Base-by-base conservation (phyloP, 148 eudicot species). In the Nyssa sinensis region DNA sequence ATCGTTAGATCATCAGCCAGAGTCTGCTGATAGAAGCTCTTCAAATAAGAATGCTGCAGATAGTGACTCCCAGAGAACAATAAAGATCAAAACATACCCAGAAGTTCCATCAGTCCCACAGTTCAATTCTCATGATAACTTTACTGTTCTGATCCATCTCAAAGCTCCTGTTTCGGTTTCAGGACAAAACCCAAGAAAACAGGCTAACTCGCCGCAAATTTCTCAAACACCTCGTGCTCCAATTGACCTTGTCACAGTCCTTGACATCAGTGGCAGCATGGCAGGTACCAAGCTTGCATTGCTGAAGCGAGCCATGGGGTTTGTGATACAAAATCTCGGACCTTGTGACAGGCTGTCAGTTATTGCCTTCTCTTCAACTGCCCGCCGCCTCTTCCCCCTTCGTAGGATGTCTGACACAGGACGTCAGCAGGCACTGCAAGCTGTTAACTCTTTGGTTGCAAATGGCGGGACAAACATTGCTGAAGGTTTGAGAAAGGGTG, bases 181-280 rank as follows among this genome's bases (percentile, higher is more conserved):
- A n/a, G 70, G 73, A 28, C 62, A 73, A 24, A 64, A 76, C 44
- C 63, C 28, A 53, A 57, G 25, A 61, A 71, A 32, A 35, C 76
- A 70, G 19, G 68, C 79, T 17, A 77, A 69, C 12, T 61, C 72
- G 74, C 77, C 78, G 27, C 74, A 66, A 57, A 74, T 77, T 69
- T n/a, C n/a, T n/a, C n/a, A n/a, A n/a, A n/a, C n/a, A n/a, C 74
- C 89, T 25, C 93, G 96, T 23, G 89, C 93, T 4, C 83, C 93
- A 8, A 82, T 93, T 44, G 98, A 93, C 74, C 96, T 93, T 49
- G 96, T 93, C 17, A 89, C 96, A 4, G 92, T 93, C 29, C 85
- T 93, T 47, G 98, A 93, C 77, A 85, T 86, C 23, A 93, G 98
- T 79, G 93, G 93, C 8, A 93, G 98, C 85, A 93, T 93, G 98